These are phyloP conservation scores for Termitomyces heimii DNA, from an alignment of 768 basidiomycete genomes.

Conservation along the genomic window DNA sequence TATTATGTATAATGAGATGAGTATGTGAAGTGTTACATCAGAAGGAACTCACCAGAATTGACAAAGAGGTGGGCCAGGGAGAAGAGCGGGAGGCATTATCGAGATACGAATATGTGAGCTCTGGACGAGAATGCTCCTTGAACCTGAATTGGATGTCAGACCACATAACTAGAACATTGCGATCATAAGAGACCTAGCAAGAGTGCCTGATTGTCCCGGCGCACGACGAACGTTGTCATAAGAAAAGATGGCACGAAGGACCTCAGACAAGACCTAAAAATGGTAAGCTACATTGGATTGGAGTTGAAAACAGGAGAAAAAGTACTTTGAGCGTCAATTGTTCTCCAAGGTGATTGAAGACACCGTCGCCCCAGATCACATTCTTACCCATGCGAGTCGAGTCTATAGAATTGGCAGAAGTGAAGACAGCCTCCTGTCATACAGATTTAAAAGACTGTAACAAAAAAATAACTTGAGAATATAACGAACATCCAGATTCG, in stretches of 20 bases:
- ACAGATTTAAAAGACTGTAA: not conserved
- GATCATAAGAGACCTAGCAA: constrained; percentile 39
- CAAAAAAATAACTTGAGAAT: not conserved
- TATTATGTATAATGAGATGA: not conserved
- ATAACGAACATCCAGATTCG: constrained; percentile 52
- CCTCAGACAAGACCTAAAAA: constrained; percentile 53
- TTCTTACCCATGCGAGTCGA: constrained; percentile 37
- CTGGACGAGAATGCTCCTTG: constrained; percentile 38
- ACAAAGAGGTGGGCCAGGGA: constrained; percentile 67
- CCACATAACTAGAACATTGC: not conserved
- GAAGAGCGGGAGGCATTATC: constrained; percentile 38
- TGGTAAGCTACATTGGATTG: constrained; percentile 19
- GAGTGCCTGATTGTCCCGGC: constrained; percentile 59
- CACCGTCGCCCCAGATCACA: constrained; percentile 42
- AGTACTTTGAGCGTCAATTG: constrained; percentile 50
- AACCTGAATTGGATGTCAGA: constrained; percentile 29
- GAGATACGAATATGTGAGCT: constrained; percentile 52
- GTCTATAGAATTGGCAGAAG: constrained; percentile 39
- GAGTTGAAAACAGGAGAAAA: not conserved
- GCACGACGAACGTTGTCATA: constrained; percentile 57
- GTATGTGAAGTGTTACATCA: not conserved
- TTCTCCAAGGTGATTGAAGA: constrained; percentile 39
- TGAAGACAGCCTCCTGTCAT: constrained; percentile 45
- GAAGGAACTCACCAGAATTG: constrained; percentile 42
- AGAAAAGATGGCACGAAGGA: constrained; percentile 59